Base-by-base conservation (phyloP, 352 stramenopile genomes). In the Globisporangium spiculum region DNA sequence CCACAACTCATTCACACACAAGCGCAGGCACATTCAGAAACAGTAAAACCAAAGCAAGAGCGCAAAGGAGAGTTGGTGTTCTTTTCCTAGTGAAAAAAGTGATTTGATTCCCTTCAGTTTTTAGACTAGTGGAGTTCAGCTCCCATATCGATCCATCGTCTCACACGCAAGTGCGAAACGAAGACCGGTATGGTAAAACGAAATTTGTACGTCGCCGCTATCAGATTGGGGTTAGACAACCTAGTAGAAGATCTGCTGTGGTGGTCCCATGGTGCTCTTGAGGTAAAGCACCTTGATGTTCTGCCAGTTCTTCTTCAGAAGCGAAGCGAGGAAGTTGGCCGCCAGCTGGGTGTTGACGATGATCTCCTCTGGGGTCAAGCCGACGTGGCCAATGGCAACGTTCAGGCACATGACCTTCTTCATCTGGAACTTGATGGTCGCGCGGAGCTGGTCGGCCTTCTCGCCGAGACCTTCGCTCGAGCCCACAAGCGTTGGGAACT, bases 401-500 rank as follows among this genome's bases (percentile, higher is more conserved):
- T 98, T 99, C 16, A 99, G 80, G 89, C 97, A 99, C 94, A 99
- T 98, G 70, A 99, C 98, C 91, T 99, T 99, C 96, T 99, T 99
- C 97, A 99, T 99, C 92, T 99, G 98, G 91, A 99, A 99, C 93
- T 99, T 99, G 92, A 99, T 99, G 69, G 97, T 99, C 66, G 96
- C 93, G 68, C 98, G 98, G 67, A 99, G 86, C 74, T 96, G 92
- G 72, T 99, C 96, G 65, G 98, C 97, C 94, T 99, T 99, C 67
- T 98, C 96, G 68, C 97, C 93, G 70, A 99, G 94, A 67, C 98
- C 96, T 70, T 99, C 97, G 73, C 82, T 96, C 72, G 82, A 84
- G 56, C 90, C 83, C 66, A 99, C 88, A 44, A 99, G 84, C 55
- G 97, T 99, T 54, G 98, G 98, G 94, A 99, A 99, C 89, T 99